A percentile compares a stretch with the other conserved stretches of the same genome.
These are phyloP conservation scores for Bretziella fagacearum DNA, from an alignment of 2,329 filamentous ascomycete genomes.

Conservation along the genomic window DNA sequence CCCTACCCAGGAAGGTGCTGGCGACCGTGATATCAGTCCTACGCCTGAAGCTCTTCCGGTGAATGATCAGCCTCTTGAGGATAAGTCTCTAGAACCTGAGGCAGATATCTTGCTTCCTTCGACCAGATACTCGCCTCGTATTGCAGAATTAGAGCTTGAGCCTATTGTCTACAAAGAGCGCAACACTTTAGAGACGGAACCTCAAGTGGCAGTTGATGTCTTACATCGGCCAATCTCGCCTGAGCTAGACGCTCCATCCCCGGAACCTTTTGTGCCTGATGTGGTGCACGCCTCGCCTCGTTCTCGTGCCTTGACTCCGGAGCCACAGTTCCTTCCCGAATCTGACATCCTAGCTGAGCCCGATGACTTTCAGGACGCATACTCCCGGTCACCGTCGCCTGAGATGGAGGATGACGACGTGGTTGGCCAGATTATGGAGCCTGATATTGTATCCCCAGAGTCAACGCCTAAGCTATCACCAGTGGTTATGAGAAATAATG, in stretches of 20 bases:
- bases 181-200: not conserved
- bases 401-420: not conserved
- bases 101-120: constrained; percentile 1
- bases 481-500: not conserved
- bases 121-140: constrained; percentile 3
- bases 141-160: constrained; percentile 6
- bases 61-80: not conserved
- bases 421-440: constrained; percentile 2
- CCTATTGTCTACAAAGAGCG: not conserved
- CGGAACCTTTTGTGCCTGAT: not conserved
- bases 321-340: constrained; percentile 3
- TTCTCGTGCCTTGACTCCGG: constrained; percentile 11
- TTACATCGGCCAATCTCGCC: constrained; percentile 1
- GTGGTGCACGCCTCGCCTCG: not conserved
- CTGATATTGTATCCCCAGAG: not conserved
- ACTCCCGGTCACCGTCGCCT: constrained; percentile 4
- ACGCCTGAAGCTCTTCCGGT: not conserved
- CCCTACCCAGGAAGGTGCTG: not conserved
- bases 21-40: not conserved
- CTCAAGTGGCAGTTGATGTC: constrained; percentile 1
- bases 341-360: not conserved
- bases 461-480: constrained; percentile 3
- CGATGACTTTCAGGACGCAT: not conserved
- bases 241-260: not conserved
- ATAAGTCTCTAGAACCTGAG: not conserved